Conservation (phyloP, 148 eudicot species). For the Rhododendron henanense region DNA sequence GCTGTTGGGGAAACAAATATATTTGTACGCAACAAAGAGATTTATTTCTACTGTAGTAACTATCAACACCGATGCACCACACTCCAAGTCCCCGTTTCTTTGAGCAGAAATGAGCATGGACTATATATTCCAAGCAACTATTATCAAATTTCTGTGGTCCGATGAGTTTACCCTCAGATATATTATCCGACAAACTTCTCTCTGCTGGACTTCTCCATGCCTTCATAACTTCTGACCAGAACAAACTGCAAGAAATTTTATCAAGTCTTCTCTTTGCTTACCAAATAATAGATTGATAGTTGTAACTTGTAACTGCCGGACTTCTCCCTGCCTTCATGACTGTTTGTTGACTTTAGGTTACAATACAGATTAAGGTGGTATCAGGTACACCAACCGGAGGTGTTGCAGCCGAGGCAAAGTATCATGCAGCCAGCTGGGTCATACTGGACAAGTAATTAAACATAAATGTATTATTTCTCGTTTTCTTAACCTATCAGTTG, state of each 20-base stretch:
- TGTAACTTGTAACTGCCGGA: neutral
- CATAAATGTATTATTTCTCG: slow-evolving; percentile 61
- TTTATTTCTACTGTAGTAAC: neutral
- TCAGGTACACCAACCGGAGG: slow-evolving; percentile 60
- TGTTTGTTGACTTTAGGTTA: slow-evolving; percentile 43
- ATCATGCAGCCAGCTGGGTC: slow-evolving; percentile 80
- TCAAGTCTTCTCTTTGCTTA: neutral
- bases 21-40: neutral
- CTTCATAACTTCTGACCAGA: neutral
- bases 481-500: slow-evolving; percentile 25
- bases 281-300: neutral
- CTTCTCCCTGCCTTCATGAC: no score
- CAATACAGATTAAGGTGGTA: slow-evolving; percentile 75
- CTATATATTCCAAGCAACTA: neutral
- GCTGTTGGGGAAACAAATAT: neutral
- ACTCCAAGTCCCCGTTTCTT: neutral
- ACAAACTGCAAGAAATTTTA: neutral
- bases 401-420: slow-evolving; percentile 82
- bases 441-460: slow-evolving; percentile 93
- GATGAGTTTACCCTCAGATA: neutral
- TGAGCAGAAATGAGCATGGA: neutral
- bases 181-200: neutral
- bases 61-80: neutral
- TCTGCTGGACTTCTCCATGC: neutral
- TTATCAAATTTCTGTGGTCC: neutral